Evolutionary conservation across 2,329 filamentous ascomycete genomes (phyloP).

Genomic region (Penicillium sp.): DNA sequence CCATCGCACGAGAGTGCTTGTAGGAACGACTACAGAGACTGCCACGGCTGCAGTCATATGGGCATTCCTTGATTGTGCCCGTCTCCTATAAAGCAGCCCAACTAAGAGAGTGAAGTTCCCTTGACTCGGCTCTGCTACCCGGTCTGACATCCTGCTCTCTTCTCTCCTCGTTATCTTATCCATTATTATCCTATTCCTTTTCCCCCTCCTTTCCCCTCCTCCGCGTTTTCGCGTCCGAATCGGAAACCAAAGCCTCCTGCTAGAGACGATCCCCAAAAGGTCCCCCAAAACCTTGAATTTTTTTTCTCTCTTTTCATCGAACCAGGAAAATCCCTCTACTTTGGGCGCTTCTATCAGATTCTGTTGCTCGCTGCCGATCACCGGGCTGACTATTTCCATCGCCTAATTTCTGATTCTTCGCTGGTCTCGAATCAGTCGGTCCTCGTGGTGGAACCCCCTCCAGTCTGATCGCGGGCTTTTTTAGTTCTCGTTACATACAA

Average conservation of each 20-base stretch:
- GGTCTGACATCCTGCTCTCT: background rate
- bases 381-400: slow-evolving; percentile 25
- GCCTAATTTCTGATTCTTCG: slow-evolving; percentile 17
- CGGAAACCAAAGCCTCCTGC: background rate
- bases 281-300: background rate
- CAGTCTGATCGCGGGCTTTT: slow-evolving; percentile 22
- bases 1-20: background rate
- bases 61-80: background rate
- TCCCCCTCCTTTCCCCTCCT: background rate
- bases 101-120: background rate
- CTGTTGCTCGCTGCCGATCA: slow-evolving; percentile 10
- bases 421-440: background rate
- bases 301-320: background rate
- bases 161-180: slow-evolving; percentile 17
- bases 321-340: background rate
- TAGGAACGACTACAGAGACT: background rate
- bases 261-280: too few species aligned
- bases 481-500: slow-evolving; percentile 24
- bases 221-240: slow-evolving; percentile 10
- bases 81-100: background rate
- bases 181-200: background rate
- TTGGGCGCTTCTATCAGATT: background rate
- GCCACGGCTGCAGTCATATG: too few species aligned
- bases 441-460: slow-evolving; percentile 16
- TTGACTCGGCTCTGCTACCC: background rate